Percentiles rank a stretch among this genome's conserved stretches.
These are phyloP conservation scores for Myxozyma neotropica DNA, from an alignment of 805 yeast species.

Conservation along the genomic window DNA sequence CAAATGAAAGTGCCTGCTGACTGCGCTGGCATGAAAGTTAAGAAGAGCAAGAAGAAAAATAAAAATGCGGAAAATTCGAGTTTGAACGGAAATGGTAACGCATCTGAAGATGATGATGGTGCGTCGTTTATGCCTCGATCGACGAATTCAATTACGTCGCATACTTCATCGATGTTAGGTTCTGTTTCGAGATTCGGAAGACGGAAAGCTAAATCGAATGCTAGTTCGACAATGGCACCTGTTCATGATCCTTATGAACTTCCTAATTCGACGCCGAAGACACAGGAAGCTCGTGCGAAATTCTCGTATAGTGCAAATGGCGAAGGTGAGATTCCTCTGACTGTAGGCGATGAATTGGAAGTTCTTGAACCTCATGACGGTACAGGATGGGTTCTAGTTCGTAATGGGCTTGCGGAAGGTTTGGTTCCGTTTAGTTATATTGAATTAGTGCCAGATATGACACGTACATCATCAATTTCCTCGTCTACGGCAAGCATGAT, in stretches of 20 bases:
- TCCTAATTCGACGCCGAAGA: conserved; percentile 1
- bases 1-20: conserved; percentile 49
- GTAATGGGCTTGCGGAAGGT: conserved; percentile 60
- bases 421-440: conserved; percentile 85
- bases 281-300: conserved; percentile 53
- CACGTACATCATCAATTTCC: conserved; percentile 31
- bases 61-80: conserved; percentile 14
- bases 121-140: background rate
- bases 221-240: conserved; percentile 7
- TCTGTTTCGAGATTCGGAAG: conserved; percentile 27
- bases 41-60: conserved; percentile 24
- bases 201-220: conserved; percentile 16
- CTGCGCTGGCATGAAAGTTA: conserved; percentile 42
- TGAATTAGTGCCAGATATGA: conserved; percentile 42
- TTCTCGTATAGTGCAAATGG: conserved; percentile 71
- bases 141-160: conserved; percentile 16
- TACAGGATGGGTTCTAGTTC: conserved; percentile 85
- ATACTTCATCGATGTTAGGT: conserved; percentile 27
- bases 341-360: conserved; percentile 61
- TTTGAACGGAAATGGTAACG: conserved; percentile 16
- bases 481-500: conserved; percentile 32
- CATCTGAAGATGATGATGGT: conserved; percentile 19
- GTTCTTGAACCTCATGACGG: conserved; percentile 78
- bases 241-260: conserved; percentile 21
- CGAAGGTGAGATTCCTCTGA: conserved; percentile 69